These are phyloP conservation scores for Actinomortierella ambigua DNA, from an alignment of 371 early-diverging fungal species.

Conservation along the genomic window DNA sequence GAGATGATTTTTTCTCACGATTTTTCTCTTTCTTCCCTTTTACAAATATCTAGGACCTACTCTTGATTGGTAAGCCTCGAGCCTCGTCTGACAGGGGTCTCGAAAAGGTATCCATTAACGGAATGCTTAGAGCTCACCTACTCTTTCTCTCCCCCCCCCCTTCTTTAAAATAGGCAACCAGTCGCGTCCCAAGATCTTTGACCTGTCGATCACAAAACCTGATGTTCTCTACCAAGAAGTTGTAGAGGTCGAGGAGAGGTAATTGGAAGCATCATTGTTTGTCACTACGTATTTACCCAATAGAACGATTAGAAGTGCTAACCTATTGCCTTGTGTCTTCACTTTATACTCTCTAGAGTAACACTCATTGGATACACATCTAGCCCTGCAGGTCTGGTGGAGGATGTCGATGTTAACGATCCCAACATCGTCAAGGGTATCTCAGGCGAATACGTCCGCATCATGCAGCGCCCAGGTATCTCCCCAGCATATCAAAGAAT, in stretches of 20 bases:
- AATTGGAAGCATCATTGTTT: slow-evolving; percentile 4
- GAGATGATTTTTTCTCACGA: too few relatives aligned
- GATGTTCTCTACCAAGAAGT: slow-evolving; percentile 88
- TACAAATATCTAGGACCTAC: slow-evolving; percentile 51
- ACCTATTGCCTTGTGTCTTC: too few relatives aligned
- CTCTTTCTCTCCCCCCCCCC: background rate
- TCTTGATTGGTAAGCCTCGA: slow-evolving; percentile 59
- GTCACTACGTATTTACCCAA: too few relatives aligned
- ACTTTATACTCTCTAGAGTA: slow-evolving; percentile 61
- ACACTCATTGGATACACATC: slow-evolving; percentile 78
- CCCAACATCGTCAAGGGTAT: slow-evolving; percentile 67
- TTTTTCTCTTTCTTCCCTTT: background rate
- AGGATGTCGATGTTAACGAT: slow-evolving; percentile 40
- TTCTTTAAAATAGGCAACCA: slow-evolving; percentile 77
- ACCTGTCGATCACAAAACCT: slow-evolving; percentile 80
- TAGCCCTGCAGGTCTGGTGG: slow-evolving; percentile 55
- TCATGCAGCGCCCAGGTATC: slow-evolving; percentile 72
- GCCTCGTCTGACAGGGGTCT: too few relatives aligned
- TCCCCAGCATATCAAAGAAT: background rate
- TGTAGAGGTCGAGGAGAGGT: slow-evolving; percentile 89
- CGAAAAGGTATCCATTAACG: too few relatives aligned
- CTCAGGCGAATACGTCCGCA: slow-evolving; percentile 85
- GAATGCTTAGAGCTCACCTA: background rate
- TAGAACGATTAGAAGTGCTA: background rate
- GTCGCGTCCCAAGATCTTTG: slow-evolving; percentile 93